Evolutionary conservation across 2,329 filamentous ascomycete species (phyloP).

Genomic region (Endoconidiophora laricicola): DNA sequence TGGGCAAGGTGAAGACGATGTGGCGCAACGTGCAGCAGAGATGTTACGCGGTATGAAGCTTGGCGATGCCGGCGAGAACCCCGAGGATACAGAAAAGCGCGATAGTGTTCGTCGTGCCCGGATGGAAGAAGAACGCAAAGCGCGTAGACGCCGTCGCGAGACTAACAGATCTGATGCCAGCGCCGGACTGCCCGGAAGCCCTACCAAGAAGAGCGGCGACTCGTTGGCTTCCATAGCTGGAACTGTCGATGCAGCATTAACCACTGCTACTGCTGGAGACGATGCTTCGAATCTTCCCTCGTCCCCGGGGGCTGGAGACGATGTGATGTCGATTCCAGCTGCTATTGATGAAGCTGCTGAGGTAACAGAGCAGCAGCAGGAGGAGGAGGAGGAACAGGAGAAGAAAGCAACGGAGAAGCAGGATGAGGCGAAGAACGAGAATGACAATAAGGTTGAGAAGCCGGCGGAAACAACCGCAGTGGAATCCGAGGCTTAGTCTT

Average conservation of each 20-base stretch:
- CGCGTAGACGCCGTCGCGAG: conserved; percentile 49
- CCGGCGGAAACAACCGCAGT: background rate
- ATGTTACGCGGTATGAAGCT: conserved; percentile 71
- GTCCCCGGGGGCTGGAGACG: conserved; percentile 3
- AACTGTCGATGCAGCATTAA: background rate
- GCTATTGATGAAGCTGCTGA: background rate
- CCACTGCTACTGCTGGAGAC: conserved; percentile 1
- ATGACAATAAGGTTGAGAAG: background rate
- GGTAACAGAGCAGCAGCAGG: background rate
- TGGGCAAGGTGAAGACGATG: conserved; percentile 43
- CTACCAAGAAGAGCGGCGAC: conserved; percentile 14
- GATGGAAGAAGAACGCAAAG: conserved; percentile 60
- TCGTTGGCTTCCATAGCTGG: background rate
- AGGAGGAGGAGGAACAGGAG: background rate
- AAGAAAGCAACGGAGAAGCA: background rate
- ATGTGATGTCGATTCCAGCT: background rate
- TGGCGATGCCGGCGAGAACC: conserved; percentile 39
- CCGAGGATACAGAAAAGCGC: conserved; percentile 32
- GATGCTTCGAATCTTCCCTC: background rate
- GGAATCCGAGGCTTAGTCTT: background rate
- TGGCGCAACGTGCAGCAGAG: conserved; percentile 70
- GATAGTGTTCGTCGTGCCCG: conserved; percentile 52
- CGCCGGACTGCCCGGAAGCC: conserved; percentile 13
- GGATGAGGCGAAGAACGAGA: background rate
- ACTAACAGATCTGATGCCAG: conserved; percentile 27